Base-by-base conservation (phyloP, 805 yeast genomes). In the Maudiozyma serrabonitensis region DNA sequence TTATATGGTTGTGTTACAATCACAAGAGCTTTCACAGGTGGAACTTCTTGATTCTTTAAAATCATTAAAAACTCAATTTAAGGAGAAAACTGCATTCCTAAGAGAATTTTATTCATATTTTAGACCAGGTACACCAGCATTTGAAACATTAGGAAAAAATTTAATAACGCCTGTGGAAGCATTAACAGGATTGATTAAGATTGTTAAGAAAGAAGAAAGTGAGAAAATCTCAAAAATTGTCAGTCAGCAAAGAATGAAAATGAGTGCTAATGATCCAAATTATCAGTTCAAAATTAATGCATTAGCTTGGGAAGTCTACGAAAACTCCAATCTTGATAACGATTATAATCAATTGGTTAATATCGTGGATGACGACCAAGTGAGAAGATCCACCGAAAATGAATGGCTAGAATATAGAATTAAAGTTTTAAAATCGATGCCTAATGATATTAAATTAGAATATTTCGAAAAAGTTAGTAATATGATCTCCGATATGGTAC, bases 401-500 rank as follows among this genome's bases (percentile, higher is more conserved):
- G 73, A 76, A 39, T 73, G 75, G 55, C 64, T 93, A 38, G 72
- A 74, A 49, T 80, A 81, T 60, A 75, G 78, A 51, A 75, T 79
- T 51, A 75, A 75, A 18, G 65, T 79, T 41, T 65, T 89, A 46
- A 71, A 69, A 50, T 71, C 75, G 1, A 70, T 79, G 35, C 87
- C 93, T 0, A 47, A 50, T 0, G 62, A 63, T 0, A 53, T 56
- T 2, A 81, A 82, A 49, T 61, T 63, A 15, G 51, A 49, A 1
- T 57, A 75, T 26, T 69, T 69, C 9, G 56, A 57, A 1, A 74
- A 76, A 26, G 67, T 89, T 4, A 69, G 69, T 42, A 79, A 76
- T 9, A 73, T 80, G 75, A 78, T 80, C 0, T 81, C 79, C 13
- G 95, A 84, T 35, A 78, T 90, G 82, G 79, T 89, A 3, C 68